These are phyloP conservation scores for Penicillium sp. DNA, from an alignment of 2,329 filamentous ascomycete genomes.

Conservation along the genomic window DNA sequence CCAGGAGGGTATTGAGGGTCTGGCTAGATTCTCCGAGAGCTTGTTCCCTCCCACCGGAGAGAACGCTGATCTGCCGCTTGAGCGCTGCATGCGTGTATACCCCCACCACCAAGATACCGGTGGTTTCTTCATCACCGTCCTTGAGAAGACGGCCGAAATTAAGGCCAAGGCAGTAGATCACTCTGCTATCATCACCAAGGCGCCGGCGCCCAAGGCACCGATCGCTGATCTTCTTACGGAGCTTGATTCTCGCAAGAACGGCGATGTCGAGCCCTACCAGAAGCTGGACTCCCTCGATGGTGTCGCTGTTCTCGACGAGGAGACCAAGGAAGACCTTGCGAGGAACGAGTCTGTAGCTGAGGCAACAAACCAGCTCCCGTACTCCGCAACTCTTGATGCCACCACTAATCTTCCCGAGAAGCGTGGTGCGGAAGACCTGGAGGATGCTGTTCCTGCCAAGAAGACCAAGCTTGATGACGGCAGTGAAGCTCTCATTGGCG, in stretches of 20 bases:
- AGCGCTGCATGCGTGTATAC: slow-evolving; percentile 91
- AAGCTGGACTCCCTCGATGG: slow-evolving; percentile 45
- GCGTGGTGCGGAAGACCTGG: slow-evolving; percentile 34
- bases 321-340: slow-evolving; percentile 29
- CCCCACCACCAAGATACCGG: slow-evolving; percentile 95
- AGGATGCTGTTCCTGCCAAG: slow-evolving; percentile 43
- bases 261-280: slow-evolving; percentile 28
- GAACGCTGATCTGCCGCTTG: slow-evolving; percentile 67
- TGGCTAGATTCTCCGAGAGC: slow-evolving; percentile 70
- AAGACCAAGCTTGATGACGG: slow-evolving; percentile 45
- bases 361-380: slow-evolving; percentile 33
- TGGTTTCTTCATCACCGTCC: slow-evolving; percentile 93
- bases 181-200: slow-evolving; percentile 37
- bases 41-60: slow-evolving; percentile 76
- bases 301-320: slow-evolving; percentile 33
- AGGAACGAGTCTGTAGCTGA: slow-evolving; percentile 39
- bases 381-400: slow-evolving; percentile 31
- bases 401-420: slow-evolving; percentile 29
- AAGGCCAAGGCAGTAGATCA: slow-evolving; percentile 69
- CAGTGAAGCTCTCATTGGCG: slow-evolving; percentile 38
- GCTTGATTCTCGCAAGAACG: slow-evolving; percentile 36
- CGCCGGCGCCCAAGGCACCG: slow-evolving; percentile 41
- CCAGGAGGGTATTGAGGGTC: slow-evolving; percentile 60
- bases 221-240: slow-evolving; percentile 37
- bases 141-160: slow-evolving; percentile 89